Percentiles rank a stretch among this genome's conserved stretches.
These are phyloP conservation scores for Martiniozyma abietophila DNA, from an alignment of 805 yeast species.

Conservation along the genomic window DNA sequence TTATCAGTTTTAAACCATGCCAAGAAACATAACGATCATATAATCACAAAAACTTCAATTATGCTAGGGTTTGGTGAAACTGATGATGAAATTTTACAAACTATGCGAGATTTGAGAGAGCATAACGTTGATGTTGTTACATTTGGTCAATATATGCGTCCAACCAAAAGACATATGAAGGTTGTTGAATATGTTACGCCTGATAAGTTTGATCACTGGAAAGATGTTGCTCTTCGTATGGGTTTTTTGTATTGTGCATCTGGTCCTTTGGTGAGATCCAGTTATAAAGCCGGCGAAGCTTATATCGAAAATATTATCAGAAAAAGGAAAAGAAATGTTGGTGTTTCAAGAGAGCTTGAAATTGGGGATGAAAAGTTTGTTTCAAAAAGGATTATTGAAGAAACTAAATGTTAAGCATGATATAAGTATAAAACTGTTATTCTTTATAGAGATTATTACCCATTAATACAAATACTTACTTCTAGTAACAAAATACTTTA, in stretches of 20 bases:
- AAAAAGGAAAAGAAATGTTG: conserved; percentile 49
- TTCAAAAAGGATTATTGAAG: conserved; percentile 18
- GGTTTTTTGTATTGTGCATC: conserved; percentile 96
- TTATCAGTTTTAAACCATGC: conserved; percentile 72
- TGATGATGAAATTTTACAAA: conserved; percentile 75
- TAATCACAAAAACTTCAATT: conserved; percentile 86
- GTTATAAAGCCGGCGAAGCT: conserved; percentile 97
- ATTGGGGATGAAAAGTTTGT: conserved; percentile 23
- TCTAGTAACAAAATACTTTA: conserved; percentile 1
- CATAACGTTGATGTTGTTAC: conserved; percentile 89
- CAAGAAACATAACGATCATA: conserved; percentile 59
- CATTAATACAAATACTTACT: not conserved
- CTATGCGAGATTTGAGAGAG: conserved; percentile 67
- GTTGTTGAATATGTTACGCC: conserved; percentile 94
- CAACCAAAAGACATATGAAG: conserved; percentile 97
- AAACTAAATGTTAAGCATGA: conserved; percentile 1
- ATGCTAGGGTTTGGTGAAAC: conserved; percentile 98
- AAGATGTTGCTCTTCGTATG: conserved; percentile 69
- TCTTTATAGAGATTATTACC: too few relatives aligned
- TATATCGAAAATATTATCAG: conserved; percentile 89
- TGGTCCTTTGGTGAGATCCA: conserved; percentile 93
- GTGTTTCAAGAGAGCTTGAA: conserved; percentile 25
- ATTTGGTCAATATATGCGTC: conserved; percentile 98
- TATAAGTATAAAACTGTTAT: too few relatives aligned
- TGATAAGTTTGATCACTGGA: conserved; percentile 92